Evolutionary conservation across 331 rosid genomes (phyloP).

Genomic region (Dryas integrifolia): DNA sequence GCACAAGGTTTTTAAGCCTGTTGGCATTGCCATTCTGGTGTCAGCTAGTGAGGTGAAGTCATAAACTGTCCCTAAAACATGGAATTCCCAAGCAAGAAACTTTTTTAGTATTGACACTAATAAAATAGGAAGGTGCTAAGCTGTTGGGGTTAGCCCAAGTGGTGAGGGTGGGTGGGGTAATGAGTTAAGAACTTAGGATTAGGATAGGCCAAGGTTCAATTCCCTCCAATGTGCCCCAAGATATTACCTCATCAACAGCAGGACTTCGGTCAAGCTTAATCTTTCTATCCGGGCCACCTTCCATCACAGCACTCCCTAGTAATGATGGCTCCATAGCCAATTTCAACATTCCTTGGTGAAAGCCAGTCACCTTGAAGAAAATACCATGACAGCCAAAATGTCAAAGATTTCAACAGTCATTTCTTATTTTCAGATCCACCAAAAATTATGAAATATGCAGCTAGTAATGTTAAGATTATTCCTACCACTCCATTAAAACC

Average conservation of each 20-base stretch:
- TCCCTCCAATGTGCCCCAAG: not conserved
- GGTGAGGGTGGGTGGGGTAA: too few species aligned
- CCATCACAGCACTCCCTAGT: conserved; percentile 87
- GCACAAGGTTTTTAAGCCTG: conserved; percentile 9
- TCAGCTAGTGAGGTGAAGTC: not conserved
- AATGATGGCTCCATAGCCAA: conserved; percentile 97
- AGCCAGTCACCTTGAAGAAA: conserved; percentile 69
- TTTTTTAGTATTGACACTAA: not conserved
- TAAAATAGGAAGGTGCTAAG: too few species aligned
- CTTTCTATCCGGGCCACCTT: conserved; percentile 92
- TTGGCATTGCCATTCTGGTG: conserved; percentile 3
- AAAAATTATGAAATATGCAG: not conserved
- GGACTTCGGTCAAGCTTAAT: conserved; percentile 85
- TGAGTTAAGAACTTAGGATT: too few species aligned
- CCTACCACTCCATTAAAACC: conserved; percentile 91
- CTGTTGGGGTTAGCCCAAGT: too few species aligned
- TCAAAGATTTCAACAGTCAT: conserved; percentile 19
- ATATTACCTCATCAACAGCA: conserved; percentile 83
- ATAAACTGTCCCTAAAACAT: not conserved
- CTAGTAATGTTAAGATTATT: not conserved
- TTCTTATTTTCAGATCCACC: conserved; percentile 7
- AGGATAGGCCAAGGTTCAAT: too few species aligned
- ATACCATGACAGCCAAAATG: conserved; percentile 24
- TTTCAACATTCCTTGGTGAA: conserved; percentile 91
- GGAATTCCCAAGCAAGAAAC: not conserved